A percentile compares a stretch with the other conserved stretches of the same genome.
Evolutionary conservation across 768 basidiomycete species (phyloP).

Genomic region (Artomyces pyxidatus): DNA sequence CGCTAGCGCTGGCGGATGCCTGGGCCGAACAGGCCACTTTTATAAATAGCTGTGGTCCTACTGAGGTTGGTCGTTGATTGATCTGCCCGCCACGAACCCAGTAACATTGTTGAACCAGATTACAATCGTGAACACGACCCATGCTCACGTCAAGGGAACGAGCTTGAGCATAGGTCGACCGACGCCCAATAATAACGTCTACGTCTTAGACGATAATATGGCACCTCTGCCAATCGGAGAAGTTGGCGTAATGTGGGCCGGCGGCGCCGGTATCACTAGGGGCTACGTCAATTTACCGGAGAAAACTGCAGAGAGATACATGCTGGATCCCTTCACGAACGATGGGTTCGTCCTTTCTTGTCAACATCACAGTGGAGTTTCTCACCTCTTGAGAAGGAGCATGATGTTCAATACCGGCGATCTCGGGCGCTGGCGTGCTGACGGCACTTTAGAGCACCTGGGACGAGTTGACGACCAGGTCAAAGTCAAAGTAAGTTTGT

Average conservation of each 20-base stretch:
- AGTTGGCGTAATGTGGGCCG: slow-evolving; percentile 52
- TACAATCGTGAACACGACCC: slow-evolving; percentile 51
- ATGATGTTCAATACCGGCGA: slow-evolving; percentile 63
- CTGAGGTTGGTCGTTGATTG: slow-evolving; percentile 30
- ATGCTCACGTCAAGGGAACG: slow-evolving; percentile 33
- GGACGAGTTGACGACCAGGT: slow-evolving; percentile 59
- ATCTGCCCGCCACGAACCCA: not conserved
- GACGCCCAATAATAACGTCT: slow-evolving; percentile 44
- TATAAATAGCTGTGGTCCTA: slow-evolving; percentile 50
- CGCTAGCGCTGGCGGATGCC: slow-evolving; percentile 31
- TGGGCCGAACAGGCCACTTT: slow-evolving; percentile 39
- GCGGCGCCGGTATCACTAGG: slow-evolving; percentile 46
- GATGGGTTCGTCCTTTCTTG: slow-evolving; percentile 31
- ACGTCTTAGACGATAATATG: slow-evolving; percentile 27
- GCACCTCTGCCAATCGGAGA: slow-evolving; percentile 25
- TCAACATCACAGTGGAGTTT: not conserved
- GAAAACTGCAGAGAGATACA: slow-evolving; percentile 44
- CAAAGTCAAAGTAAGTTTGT: slow-evolving; percentile 45
- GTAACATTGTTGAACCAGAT: slow-evolving; percentile 25
- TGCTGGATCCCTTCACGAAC: slow-evolving; percentile 40
- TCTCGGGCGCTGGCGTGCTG: slow-evolving; percentile 44
- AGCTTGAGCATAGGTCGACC: slow-evolving; percentile 43
- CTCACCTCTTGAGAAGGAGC: slow-evolving; percentile 12
- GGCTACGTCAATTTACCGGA: slow-evolving; percentile 51
- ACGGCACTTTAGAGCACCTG: slow-evolving; percentile 48